A percentile compares a stretch with the other conserved stretches of the same genome.
Conservation (phyloP, 208 protist species). For the Angomonas desouzai region DNA sequence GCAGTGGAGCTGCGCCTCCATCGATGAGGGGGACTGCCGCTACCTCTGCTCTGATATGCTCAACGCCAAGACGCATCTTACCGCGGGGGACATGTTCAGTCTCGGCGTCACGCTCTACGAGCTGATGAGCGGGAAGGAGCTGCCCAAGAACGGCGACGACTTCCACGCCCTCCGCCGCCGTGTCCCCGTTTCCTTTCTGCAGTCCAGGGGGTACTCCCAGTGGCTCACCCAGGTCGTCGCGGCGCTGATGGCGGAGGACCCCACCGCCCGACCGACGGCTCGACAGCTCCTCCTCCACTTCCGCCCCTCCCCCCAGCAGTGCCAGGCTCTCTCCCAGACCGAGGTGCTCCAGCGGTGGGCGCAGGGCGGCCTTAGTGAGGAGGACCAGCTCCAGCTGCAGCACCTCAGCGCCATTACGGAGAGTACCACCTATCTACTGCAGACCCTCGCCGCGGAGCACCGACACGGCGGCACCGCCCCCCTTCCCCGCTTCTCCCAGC, state of each 20-base stretch:
- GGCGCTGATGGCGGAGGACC: conserved; percentile 47
- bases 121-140: conserved; percentile 70
- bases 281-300: conserved; percentile 61
- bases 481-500: neutral
- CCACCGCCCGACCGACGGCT: conserved; percentile 57
- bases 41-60: conserved; percentile 91
- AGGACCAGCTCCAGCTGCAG: neutral
- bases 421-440: conserved; percentile 27
- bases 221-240: conserved; percentile 46
- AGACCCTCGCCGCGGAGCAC: conserved; percentile 1
- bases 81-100: conserved; percentile 86
- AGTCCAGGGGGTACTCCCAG: conserved; percentile 52
- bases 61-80: conserved; percentile 80
- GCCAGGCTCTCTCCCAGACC: conserved; percentile 20
- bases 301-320: conserved; percentile 35
- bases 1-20: conserved; percentile 65
- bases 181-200: conserved; percentile 39
- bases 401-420: conserved; percentile 32
- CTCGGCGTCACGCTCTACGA: conserved; percentile 91
- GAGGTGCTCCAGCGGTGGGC: conserved; percentile 13
- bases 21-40: conserved; percentile 89
- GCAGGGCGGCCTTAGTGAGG: neutral
- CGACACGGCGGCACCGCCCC: conserved; percentile 1
- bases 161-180: conserved; percentile 58
- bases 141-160: conserved; percentile 71